Evolutionary conservation across 306 rosid species (phyloP), one percentile per base, ranked within the genome.

Genomic region (Alnus rubra): DNA sequence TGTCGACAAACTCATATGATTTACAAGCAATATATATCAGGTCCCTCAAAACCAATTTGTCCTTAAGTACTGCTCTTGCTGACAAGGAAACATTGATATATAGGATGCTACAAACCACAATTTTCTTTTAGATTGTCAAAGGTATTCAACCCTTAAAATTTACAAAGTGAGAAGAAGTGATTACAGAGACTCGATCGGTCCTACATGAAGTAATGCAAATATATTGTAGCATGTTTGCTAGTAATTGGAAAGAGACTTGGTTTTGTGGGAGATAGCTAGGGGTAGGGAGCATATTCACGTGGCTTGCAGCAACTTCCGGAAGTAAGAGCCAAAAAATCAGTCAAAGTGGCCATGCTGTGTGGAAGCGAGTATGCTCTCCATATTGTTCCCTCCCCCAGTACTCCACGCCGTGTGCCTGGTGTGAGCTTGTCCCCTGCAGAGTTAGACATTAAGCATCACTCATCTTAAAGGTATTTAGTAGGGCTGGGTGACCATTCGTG

Each of bases 351-450:
- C 72, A 67, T 67, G 72, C 9, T 18, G 72, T 18, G 51, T 67
- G 33, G 31, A 67, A 67, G 51, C 49, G 28, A n/a, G 30, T 42
- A 42, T 42, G 72, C 14, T 67, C 15, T 35, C 50, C 72, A 42
- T 72, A 76, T 82, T 70, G 76, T 54, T 64, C 76, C 71, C 78
- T 77, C 75, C 15, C 72, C 81, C 72, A 53, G 74, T 44, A 72
- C 75, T 77, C 78, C 72, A 44, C 18, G 64, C 35, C 63, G 16
- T 82, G 53, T 72, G 72, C 59, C 52, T 82, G 74, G 54, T 45
- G 78, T 82, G 78, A 77, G 31, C 68, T 54, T 64, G 81, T 77
- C 18, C 47, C 85, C 85, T 82, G 81, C 85, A 53, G 5, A 16
- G 15, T 77, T 42, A 73, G 45, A 74, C 50, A 64, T 35, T 14